Base-by-base conservation (phyloP, 441 rosid species). In the Eutrema salsugineum region DNA sequence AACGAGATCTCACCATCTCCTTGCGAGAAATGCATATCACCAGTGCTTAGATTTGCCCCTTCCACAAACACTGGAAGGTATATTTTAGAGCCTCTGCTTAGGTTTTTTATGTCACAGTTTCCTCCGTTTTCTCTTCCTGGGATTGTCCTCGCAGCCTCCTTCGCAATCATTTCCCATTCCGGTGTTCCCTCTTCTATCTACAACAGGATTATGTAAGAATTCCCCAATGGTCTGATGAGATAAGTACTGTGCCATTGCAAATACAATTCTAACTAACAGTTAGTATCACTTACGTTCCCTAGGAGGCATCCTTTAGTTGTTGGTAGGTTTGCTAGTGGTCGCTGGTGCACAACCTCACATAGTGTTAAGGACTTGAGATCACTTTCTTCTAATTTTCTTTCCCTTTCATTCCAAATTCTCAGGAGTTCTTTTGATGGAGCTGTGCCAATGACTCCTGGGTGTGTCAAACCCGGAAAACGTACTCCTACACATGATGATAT, bases 21-120 rank as follows among this genome's bases (percentile, higher is more conserved):
- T 81, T 94, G 97, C n/a, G 99, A 91, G 66, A 91, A 94, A 78
- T 94, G 99, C 97, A 94, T 94, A 55, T 94, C 99, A 5, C 99
- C 98, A 0, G 97, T 87, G 56, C 98, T 92, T 68, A 94, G 81
- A 63, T 90, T 92, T 40, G 98, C 99, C 24, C 96, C 97, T 63
- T 90, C 99, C 6, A 92, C 85, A 48, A 90, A 92, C 42, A 92
- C 96, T 1, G 99, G 97, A 66, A 94, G 94, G 62, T 90, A 94
- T 63, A 89, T 71, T 71, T 84, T 94, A 5, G 97, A 91, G 48
- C 99, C 97, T 78, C 91, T 80, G 30, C 97, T 94, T 22, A 91
- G 85, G 71, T 94, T 92, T 59, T 91, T 94, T 9, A 91, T 91
- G 76, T 91, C 99, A 66, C 99, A 94, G 70, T 94, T 91, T 77